phyloP scores from a whole-genome alignment of 495 filamentous ascomycete species.

The Saxispiralis lemnorum region DNA sequence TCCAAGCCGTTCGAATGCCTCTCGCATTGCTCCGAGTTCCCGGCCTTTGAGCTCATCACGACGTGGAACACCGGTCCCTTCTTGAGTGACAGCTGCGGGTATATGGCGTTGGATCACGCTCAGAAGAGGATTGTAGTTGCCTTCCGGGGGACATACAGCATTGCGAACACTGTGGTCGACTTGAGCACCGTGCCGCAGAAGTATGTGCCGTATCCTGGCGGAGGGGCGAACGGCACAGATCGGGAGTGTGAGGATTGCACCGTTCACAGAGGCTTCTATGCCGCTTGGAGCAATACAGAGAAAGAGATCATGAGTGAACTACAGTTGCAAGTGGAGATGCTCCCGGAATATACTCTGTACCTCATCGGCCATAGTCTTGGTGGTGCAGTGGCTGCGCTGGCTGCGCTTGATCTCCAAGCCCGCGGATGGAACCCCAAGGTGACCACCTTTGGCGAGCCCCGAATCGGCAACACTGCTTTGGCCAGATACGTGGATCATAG shows the following conservation, averaged over 20 bases:
- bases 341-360: constrained; percentile 55
- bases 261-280: constrained; percentile 79
- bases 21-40: constrained; percentile 68
- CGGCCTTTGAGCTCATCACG: constrained; percentile 56
- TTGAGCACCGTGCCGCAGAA: constrained; percentile 73
- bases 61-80: constrained; percentile 84
- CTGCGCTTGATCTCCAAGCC: constrained; percentile 54
- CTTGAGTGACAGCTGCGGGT: constrained; percentile 83
- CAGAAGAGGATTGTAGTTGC: constrained; percentile 61
- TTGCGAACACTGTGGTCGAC: constrained; percentile 78
- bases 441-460: constrained; percentile 87
- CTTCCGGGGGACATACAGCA: constrained; percentile 84
- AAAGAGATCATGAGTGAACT: constrained; percentile 44
- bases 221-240: constrained; percentile 20
- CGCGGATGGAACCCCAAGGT: constrained; percentile 54
- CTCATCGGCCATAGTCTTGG: constrained; percentile 85
- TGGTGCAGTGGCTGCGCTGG: constrained; percentile 78
- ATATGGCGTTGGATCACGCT: constrained; percentile 67
- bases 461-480: constrained; percentile 59
- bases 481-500: constrained; percentile 45
- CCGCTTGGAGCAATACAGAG: constrained; percentile 61
- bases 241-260: constrained; percentile 57
- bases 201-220: constrained; percentile 68
- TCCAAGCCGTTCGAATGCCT: constrained; percentile 65
- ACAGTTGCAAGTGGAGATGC: constrained; percentile 30